A percentile compares a stretch with the other conserved stretches of the same genome.
These are phyloP conservation scores for Lactarius evosmus DNA, from an alignment of 768 basidiomycete species.

Conservation along the genomic window DNA sequence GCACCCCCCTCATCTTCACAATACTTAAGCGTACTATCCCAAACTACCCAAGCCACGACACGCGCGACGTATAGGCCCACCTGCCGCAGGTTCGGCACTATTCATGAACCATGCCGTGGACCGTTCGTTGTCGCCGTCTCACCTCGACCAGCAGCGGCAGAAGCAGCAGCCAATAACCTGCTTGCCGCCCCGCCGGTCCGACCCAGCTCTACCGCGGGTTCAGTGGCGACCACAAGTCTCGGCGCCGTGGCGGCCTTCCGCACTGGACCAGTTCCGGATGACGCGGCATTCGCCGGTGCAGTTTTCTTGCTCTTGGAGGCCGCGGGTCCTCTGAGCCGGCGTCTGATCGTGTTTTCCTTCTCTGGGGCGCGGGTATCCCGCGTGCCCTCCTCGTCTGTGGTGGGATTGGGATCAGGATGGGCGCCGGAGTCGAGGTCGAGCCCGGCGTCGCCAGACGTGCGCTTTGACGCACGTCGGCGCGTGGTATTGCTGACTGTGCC, in stretches of 20 bases:
- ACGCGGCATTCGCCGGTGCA: not conserved
- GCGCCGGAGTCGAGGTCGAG: slow-evolving; percentile 20
- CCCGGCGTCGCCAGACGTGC: slow-evolving; percentile 18
- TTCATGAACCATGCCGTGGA: slow-evolving; percentile 65
- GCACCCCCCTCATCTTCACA: not conserved
- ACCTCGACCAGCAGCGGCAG: slow-evolving; percentile 32
- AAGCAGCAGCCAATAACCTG: slow-evolving; percentile 13
- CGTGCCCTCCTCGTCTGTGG: not conserved
- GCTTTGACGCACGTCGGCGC: slow-evolving; percentile 25
- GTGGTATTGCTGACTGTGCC: slow-evolving; percentile 32
- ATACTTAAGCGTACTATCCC: not conserved
- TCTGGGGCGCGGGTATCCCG: slow-evolving; percentile 17
- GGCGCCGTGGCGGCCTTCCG: slow-evolving; percentile 27
- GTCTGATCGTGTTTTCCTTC: slow-evolving; percentile 29
- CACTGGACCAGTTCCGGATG: not conserved
- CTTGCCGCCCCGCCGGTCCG: slow-evolving; percentile 22
- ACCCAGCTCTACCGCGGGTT: slow-evolving; percentile 9
- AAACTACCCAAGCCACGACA: slow-evolving; percentile 32
- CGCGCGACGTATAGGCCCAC: slow-evolving; percentile 49
- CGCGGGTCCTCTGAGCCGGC: slow-evolving; percentile 20
- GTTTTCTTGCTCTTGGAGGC: slow-evolving; percentile 9
- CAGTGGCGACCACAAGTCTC: not conserved
- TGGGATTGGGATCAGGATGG: slow-evolving; percentile 8
- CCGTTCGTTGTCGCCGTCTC: slow-evolving; percentile 40
- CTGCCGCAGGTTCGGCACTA: slow-evolving; percentile 58